Evolutionary conservation across 2,329 filamentous ascomycete species (phyloP).

Genomic region (Fusarium scirpi): DNA sequence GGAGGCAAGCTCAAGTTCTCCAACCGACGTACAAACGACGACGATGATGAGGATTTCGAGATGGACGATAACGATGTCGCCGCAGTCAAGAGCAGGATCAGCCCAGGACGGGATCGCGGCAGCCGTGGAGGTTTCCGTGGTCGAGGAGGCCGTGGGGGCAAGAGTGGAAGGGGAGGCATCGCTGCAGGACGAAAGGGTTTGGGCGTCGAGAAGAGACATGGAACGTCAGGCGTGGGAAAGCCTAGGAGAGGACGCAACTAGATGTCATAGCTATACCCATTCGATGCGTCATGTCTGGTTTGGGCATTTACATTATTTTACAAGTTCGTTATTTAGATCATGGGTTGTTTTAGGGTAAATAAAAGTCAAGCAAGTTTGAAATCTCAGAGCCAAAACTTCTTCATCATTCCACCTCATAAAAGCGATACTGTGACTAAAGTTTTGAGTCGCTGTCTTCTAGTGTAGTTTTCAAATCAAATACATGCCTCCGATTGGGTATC

Average conservation of each 20-base stretch:
- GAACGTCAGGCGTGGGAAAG: conserved; percentile 59
- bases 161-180: conserved; percentile 62
- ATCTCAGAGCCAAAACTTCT: not conserved
- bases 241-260: conserved; percentile 52
- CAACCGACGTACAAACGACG: conserved; percentile 66
- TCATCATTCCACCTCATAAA: not conserved
- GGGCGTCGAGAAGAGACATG: conserved; percentile 63
- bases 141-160: conserved; percentile 49
- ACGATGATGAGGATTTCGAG: conserved; percentile 63
- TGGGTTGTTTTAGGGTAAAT: conserved; percentile 31
- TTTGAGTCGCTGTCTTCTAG: not conserved
- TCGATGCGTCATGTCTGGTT: conserved; percentile 43
- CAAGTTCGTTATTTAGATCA: conserved; percentile 37
- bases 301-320: conserved; percentile 40
- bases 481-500: conserved; percentile 42
- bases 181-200: conserved; percentile 61
- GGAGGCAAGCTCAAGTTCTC: conserved; percentile 79
- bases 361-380: conserved; percentile 34
- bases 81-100: conserved; percentile 64
- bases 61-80: conserved; percentile 66
- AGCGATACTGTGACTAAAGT: not conserved
- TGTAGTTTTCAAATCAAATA: conserved; percentile 3
- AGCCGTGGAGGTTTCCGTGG: conserved; percentile 51
- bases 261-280: conserved; percentile 47
- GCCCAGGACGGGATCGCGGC: conserved; percentile 54